Percentiles rank a stretch among this genome's conserved stretches.
These are phyloP conservation scores for Ogataea sp. DNA, from an alignment of 805 yeast genomes.

Conservation along the genomic window DNA sequence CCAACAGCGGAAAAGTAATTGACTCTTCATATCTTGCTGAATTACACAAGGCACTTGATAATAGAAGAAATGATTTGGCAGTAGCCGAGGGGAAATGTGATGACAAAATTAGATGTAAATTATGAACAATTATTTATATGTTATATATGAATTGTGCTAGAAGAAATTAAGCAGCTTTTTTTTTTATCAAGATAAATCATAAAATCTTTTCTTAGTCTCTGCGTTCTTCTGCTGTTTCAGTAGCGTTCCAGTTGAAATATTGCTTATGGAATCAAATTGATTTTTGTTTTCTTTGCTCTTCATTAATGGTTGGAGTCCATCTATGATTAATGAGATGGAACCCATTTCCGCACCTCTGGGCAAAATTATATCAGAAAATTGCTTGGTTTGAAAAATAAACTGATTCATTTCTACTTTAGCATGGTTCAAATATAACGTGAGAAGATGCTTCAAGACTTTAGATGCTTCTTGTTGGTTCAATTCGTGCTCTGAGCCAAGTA, in stretches of 20 bases:
- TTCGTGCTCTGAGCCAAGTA: constrained; percentile 7
- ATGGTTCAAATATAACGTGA: constrained; percentile 40
- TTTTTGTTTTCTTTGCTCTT: not conserved
- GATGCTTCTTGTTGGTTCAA: constrained; percentile 4
- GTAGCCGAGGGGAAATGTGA: not conserved
- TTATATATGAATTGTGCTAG: not conserved
- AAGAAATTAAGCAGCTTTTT: not conserved
- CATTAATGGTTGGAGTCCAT: constrained; percentile 45
- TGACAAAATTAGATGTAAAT: not conserved
- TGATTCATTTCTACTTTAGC: constrained; percentile 62
- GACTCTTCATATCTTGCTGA: not conserved
- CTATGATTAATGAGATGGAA: constrained; percentile 53
- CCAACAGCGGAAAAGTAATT: not conserved
- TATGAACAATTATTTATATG: not conserved
- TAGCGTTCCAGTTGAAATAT: not conserved
- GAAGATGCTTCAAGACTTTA: constrained; percentile 24
- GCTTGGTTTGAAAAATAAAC: constrained; percentile 61
- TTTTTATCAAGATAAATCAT: not conserved
- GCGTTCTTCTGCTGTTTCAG: not conserved
- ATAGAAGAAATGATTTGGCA: not conserved
- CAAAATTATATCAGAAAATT: constrained; percentile 64
- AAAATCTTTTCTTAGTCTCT: not conserved
- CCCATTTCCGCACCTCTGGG: constrained; percentile 60
- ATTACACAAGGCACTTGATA: not conserved
- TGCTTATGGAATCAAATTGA: not conserved